Evolutionary conservation across 129 eudicot genomes (phyloP).

Genomic region (Lactuca sativa): DNA sequence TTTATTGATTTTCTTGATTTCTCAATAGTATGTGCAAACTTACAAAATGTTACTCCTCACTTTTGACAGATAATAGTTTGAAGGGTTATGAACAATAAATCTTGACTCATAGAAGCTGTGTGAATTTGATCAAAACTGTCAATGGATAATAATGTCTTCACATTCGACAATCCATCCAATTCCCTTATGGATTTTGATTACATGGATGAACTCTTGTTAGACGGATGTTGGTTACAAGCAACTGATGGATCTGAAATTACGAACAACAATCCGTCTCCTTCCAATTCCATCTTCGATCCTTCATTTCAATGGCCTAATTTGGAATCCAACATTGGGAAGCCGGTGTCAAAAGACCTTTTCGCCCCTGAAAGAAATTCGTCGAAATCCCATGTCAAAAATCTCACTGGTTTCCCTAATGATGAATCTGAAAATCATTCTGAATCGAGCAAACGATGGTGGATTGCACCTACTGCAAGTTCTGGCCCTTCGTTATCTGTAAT

Average conservation of each 20-base stretch:
- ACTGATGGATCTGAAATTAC: conserved; percentile 60
- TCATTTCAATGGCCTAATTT: conserved; percentile 58
- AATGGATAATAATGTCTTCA: conserved; percentile 65
- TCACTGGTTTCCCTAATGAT: conserved; percentile 40
- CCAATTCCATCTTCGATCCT: conserved; percentile 52
- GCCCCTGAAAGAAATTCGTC: conserved; percentile 41
- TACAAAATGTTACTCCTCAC: not conserved
- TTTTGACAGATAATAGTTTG: conserved; percentile 37
- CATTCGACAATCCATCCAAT: conserved; percentile 49
- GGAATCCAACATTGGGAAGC: conserved; percentile 34
- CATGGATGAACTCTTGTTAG: conserved; percentile 77
- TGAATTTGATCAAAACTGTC: conserved; percentile 18
- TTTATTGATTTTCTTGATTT: not conserved
- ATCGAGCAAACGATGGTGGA: conserved; percentile 63
- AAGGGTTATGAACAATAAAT: conserved; percentile 16
- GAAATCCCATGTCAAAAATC: conserved; percentile 33
- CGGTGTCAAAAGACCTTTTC: conserved; percentile 31
- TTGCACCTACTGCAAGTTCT: conserved; percentile 48
- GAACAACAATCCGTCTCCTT: conserved; percentile 35
- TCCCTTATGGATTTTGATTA: conserved; percentile 75
- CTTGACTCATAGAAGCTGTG: conserved; percentile 14
- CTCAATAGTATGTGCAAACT: not conserved
- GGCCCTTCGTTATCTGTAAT: conserved; percentile 57
- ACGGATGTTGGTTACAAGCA: conserved; percentile 89
- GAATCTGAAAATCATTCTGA: conserved; percentile 45